These are phyloP conservation scores for Debaryomyces prosopidis DNA, from an alignment of 805 yeast species.

Conservation along the genomic window DNA sequence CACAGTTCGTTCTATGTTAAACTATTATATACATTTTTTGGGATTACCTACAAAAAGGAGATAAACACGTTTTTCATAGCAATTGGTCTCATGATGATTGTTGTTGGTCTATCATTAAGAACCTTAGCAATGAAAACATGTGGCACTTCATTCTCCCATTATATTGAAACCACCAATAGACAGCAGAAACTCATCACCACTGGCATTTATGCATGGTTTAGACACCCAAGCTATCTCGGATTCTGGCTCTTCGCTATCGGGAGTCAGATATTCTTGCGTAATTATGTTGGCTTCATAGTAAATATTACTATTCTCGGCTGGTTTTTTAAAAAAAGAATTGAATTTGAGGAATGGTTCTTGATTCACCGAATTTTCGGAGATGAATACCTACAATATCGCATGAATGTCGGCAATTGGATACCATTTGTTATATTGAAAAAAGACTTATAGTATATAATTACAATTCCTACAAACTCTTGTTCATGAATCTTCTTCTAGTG, in stretches of 20 bases:
- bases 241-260: conserved; percentile 36
- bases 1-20: conserved; percentile 1
- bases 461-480: conserved; percentile 61
- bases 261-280: conserved; percentile 26
- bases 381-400: conserved; percentile 25
- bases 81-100: conserved; percentile 17
- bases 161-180: conserved; percentile 18
- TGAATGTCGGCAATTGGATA: conserved; percentile 24
- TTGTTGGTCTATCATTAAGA: conserved; percentile 26
- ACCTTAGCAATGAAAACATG: conserved; percentile 31
- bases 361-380: conserved; percentile 25
- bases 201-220: conserved; percentile 29
- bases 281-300: conserved; percentile 16
- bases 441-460: conserved; percentile 2
- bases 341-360: conserved; percentile 36
- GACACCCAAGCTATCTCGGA: conserved; percentile 44
- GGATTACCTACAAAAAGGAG: neutral
- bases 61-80: neutral
- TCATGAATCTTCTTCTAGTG: conserved; percentile 94
- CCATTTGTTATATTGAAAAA: conserved; percentile 22
- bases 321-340: conserved; percentile 32
- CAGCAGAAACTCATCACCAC: conserved; percentile 24
- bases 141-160: conserved; percentile 37
- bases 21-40: neutral
- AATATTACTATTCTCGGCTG: conserved; percentile 16